Evolutionary conservation across 805 yeast genomes (phyloP).

Genomic region (Candida berthetii): DNA sequence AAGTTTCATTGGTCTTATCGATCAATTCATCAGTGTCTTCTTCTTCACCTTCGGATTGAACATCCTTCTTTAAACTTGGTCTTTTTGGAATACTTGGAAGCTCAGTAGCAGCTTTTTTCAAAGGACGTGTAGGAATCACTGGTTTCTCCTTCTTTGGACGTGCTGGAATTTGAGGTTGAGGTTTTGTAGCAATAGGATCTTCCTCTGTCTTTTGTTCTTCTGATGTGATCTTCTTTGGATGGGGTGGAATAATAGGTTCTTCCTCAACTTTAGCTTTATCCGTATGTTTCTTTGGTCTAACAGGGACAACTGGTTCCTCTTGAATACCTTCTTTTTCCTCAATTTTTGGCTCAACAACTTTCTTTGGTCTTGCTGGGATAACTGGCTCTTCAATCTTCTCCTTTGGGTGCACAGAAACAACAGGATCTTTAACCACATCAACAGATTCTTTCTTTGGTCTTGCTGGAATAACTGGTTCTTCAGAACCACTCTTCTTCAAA

Average conservation of each 20-base stretch:
- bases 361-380: not conserved
- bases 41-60: not conserved
- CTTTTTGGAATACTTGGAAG: not conserved
- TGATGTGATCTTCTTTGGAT: slow-evolving; percentile 4
- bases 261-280: not conserved
- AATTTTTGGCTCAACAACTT: not conserved
- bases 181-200: too few species aligned
- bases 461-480: slow-evolving; percentile 4
- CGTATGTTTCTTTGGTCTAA: not conserved
- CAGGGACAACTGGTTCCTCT: not conserved
- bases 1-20: not conserved
- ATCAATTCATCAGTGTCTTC: not conserved
- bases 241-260: slow-evolving; percentile 5
- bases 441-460: slow-evolving; percentile 3
- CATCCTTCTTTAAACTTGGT: not conserved
- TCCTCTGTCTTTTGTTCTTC: not conserved
- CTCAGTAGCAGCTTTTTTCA: not conserved
- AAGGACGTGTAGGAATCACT: slow-evolving; percentile 2
- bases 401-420: slow-evolving; percentile 7
- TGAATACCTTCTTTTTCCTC: not conserved
- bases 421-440: slow-evolving; percentile 1
- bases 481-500: not conserved
- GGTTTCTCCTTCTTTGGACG: not conserved
- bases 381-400: not conserved
- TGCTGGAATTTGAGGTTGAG: not conserved